Evolutionary conservation across 2,329 filamentous ascomycete species (phyloP), one percentile per base, ranked within the genome.

Genomic region (Penicillium sp.): DNA sequence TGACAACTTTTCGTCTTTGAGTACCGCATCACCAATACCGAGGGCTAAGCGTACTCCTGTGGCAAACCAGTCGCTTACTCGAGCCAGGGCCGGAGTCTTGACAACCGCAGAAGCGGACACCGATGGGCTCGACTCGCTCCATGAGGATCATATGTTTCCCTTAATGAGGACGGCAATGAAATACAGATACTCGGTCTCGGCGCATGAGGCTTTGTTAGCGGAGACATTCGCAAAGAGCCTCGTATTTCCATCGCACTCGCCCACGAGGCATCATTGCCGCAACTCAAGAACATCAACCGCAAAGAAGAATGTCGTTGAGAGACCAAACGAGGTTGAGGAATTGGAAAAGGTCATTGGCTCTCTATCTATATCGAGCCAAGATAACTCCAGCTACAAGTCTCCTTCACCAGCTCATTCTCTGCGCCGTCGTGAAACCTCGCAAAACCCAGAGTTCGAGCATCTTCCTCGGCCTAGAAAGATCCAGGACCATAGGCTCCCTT

Each of bases 1-100:
- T 15, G 51, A 50, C 16, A 39, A 45, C 13, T 63, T 63, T 25
- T 53, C 60, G 4, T 51, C 55, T 4, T 39, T 50, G 21, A 54
- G 44, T 39, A 52, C 41, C 20, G 36, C 52, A 23, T 48, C 55
- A 14, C 42, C 46, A 20, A 36, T 41, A 19, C 36, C 43, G 15
- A 37, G 33, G 19, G 30, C 45, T n/a, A 63, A 62, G 29, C 45
- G 47, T 11, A 51, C 48, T 23, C 51, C 56, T 3, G 30, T 48
- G 36, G 29, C 41, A 18, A 34, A 30, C 11, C 48, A 39, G 19
- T 14, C 45, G 17, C 45, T 41, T 11, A 29, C 27, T 7, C 40
- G 43, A 42, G 23, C 43, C 11, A 36, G 47, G 30, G 37, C 43
- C 7, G 35, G 29, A 9, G 36, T 41, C 23, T 13, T 45, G 13